Evolutionary conservation across 805 yeast genomes (phyloP), one percentile per base, ranked within the genome.

Genomic region (Candida ponderosae): DNA sequence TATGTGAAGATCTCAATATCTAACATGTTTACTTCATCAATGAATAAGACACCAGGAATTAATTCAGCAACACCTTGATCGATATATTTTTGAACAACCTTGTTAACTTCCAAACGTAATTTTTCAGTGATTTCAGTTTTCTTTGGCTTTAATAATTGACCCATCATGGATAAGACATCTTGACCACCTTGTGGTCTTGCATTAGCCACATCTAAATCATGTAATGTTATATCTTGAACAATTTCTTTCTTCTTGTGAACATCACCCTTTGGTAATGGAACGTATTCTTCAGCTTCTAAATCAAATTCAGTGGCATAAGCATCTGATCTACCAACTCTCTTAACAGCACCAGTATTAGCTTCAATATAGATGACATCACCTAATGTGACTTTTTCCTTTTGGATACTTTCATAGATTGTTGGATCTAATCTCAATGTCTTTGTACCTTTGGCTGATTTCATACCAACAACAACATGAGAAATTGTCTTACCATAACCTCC

Each of bases 401-500:
- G 94, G 56, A 90, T 83, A 59, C 93, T 74, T 66, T 93, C 95
- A 65, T 90, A 89, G 53, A 86, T 90, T 49, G 82, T 80, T 44
- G 90, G 98, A 64, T 85, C 97, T 60, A 93, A 73, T 60, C 94
- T 79, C 59, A 79, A 72, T 54, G 78, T 88, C 66, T 86, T 93
- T 37, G 90, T 85, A 41, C 96, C 96, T 60, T 84, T 83, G 23
- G 93, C 93, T 26, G 95, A 82, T 62, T 88, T 88, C 49, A 93
- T 73, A 6, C 97, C 97, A 29, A 93, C 90, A 36, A 93, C 74
- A 18, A 93, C 98, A 59, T 93, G 96, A 40, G 88, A 72, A 38
- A 93, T 88, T 21, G 97, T 88, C 62, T 93, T 93, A 42, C 98
- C 99, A 59, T 93, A 94, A 6, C 97, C 97, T 34, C 97, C 97